Conservation (phyloP, 2,329 filamentous ascomycete genomes). For the Colletotrichum magnum region DNA sequence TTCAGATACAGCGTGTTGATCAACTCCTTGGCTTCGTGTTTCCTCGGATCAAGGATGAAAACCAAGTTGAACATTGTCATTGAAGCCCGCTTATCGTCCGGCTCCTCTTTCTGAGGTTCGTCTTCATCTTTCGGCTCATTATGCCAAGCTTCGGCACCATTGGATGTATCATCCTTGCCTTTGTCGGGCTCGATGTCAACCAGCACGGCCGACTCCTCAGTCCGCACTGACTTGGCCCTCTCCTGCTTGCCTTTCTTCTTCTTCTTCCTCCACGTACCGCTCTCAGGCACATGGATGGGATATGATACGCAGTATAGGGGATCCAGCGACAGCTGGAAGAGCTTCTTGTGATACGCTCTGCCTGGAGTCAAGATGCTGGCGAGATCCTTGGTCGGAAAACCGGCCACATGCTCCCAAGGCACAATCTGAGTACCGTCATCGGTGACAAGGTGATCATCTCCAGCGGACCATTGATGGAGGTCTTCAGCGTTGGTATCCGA, state of each 20-base stretch:
- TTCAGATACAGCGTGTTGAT: constrained; percentile 86
- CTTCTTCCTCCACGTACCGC: constrained; percentile 82
- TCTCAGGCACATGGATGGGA: constrained; percentile 85
- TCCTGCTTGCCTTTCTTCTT: constrained; percentile 59
- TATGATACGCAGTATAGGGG: constrained; percentile 86
- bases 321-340: constrained; percentile 87
- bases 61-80: constrained; percentile 99
- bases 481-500: constrained; percentile 52
- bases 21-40: constrained; percentile 81
- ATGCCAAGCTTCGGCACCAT: constrained; percentile 47
- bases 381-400: constrained; percentile 81
- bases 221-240: constrained; percentile 41
- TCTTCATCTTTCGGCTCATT: constrained; percentile 48
- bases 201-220: constrained; percentile 48
- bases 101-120: constrained; percentile 58
- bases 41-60: constrained; percentile 87
- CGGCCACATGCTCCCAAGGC: constrained; percentile 81
- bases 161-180: constrained; percentile 47
- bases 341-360: constrained; percentile 82
- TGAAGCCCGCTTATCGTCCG: constrained; percentile 74
- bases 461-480: constrained; percentile 60
- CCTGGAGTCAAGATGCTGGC: constrained; percentile 85
- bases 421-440: constrained; percentile 71
- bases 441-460: constrained; percentile 68
- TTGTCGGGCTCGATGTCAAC: constrained; percentile 41